Evolutionary conservation across 495 filamentous ascomycete species (phyloP).

Genomic region (Glonium stellatum): DNA sequence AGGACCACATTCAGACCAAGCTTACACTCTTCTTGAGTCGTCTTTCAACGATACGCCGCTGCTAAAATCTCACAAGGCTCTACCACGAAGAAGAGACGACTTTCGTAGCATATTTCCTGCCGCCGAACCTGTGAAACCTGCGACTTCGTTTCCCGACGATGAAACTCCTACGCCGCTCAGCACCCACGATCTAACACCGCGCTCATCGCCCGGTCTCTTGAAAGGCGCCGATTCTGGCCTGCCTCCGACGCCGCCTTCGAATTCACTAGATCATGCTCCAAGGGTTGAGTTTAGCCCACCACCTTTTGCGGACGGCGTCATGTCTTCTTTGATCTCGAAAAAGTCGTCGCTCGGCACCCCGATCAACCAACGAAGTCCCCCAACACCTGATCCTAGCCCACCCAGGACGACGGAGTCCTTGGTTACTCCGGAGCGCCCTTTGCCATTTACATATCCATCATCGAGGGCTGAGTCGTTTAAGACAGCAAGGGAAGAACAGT

Average conservation of each 20-base stretch:
- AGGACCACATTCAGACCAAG: not conserved
- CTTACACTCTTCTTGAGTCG: not conserved
- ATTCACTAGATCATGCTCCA: slow-evolving; percentile 12
- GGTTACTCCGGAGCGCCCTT: slow-evolving; percentile 17
- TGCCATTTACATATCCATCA: slow-evolving; percentile 22
- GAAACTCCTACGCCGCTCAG: slow-evolving; percentile 9
- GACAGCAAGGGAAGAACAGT: slow-evolving; percentile 34
- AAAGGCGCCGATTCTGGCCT: slow-evolving; percentile 19
- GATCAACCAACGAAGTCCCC: slow-evolving; percentile 31
- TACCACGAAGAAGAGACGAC: not conserved
- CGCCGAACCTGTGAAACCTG: not conserved
- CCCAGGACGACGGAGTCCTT: slow-evolving; percentile 29
- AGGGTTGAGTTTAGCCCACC: slow-evolving; percentile 15
- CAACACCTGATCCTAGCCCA: slow-evolving; percentile 36
- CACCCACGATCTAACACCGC: slow-evolving; percentile 8
- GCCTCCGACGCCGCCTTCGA: slow-evolving; percentile 27
- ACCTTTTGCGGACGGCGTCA: slow-evolving; percentile 19
- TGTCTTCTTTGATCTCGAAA: slow-evolving; percentile 20
- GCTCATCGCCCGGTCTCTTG: slow-evolving; percentile 13
- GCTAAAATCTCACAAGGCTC: not conserved
- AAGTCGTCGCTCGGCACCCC: slow-evolving; percentile 32
- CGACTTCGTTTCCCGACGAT: slow-evolving; percentile 9
- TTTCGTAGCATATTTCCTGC: not conserved
- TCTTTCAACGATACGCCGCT: not conserved
- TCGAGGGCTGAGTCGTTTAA: slow-evolving; percentile 36